Conservation (phyloP, 768 basidiomycete species). For the Gloeophyllum trabeum region DNA sequence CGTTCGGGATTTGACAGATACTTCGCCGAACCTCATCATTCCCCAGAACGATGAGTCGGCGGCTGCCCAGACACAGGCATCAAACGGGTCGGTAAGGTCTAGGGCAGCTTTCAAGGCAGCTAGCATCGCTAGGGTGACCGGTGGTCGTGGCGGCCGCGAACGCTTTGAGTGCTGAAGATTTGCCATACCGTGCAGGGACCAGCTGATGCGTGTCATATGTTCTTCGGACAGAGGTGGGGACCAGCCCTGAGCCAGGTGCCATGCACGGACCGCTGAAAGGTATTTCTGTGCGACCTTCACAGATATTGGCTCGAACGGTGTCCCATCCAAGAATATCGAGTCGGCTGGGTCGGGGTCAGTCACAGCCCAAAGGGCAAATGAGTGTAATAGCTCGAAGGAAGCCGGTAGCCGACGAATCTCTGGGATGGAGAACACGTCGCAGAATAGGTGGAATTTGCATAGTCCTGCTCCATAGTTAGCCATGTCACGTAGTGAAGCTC, state of each 20-base stretch:
- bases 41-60: conserved; percentile 27
- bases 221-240: conserved; percentile 16
- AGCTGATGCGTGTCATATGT: conserved; percentile 12
- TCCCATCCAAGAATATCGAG: conserved; percentile 2
- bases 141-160: conserved; percentile 16
- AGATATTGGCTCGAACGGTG: conserved; percentile 20
- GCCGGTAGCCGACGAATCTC: conserved; percentile 17
- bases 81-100: conserved; percentile 19
- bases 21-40: conserved; percentile 26
- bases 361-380: conserved; percentile 23
- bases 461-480: conserved; percentile 12
- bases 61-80: conserved; percentile 28
- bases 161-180: conserved; percentile 11
- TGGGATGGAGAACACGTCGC: conserved; percentile 20
- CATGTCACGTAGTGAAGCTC: conserved; percentile 12
- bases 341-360: conserved; percentile 15
- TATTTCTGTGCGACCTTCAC: conserved; percentile 18
- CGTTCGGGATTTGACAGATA: conserved; percentile 13
- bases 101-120: conserved; percentile 11
- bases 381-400: conserved; percentile 18
- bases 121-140: conserved; percentile 22
- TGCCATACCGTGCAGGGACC: conserved; percentile 19
- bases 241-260: conserved; percentile 29
- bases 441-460: conserved; percentile 19
- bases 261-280: conserved; percentile 22